Evolutionary conservation across 2,329 filamentous ascomycete genomes (phyloP).

Genomic region (Pyrenophora graminea): DNA sequence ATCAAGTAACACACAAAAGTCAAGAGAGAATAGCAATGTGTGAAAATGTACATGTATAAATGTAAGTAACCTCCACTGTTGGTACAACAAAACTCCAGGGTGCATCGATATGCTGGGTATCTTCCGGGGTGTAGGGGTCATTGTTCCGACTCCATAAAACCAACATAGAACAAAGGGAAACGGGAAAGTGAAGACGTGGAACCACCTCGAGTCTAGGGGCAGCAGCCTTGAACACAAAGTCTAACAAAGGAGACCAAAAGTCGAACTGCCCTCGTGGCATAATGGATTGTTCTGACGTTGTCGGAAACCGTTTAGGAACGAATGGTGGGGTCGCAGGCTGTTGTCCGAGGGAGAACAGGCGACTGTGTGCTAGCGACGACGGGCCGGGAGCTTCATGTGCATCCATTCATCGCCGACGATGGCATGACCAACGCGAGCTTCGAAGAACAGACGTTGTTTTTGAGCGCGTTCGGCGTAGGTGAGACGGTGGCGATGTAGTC

Average conservation of each 20-base stretch:
- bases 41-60: background rate
- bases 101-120: constrained; percentile 15
- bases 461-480: constrained; percentile 14
- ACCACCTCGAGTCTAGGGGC: background rate
- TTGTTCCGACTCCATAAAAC: constrained; percentile 3
- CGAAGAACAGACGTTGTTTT: constrained; percentile 24
- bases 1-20: too few species aligned
- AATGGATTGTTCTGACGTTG: background rate
- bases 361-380: constrained; percentile 5
- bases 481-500: constrained; percentile 21
- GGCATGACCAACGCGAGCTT: constrained; percentile 22
- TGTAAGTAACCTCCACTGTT: too few species aligned
- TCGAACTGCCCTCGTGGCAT: background rate
- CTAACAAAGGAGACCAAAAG: constrained; percentile 8
- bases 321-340: background rate
- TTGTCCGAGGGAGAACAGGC: too few species aligned
- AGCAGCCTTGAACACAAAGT: background rate
- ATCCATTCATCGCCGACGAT: constrained; percentile 32
- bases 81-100: constrained; percentile 5
- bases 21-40: too few species aligned
- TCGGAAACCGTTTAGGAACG: too few species aligned
- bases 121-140: constrained; percentile 10
- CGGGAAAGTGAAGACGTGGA: constrained; percentile 3
- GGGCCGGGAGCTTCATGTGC: constrained; percentile 22
- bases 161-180: constrained; percentile 14